phyloP scores from a whole-genome alignment of 2,329 filamentous ascomycete genomes.

The Basipetospora sp. region DNA sequence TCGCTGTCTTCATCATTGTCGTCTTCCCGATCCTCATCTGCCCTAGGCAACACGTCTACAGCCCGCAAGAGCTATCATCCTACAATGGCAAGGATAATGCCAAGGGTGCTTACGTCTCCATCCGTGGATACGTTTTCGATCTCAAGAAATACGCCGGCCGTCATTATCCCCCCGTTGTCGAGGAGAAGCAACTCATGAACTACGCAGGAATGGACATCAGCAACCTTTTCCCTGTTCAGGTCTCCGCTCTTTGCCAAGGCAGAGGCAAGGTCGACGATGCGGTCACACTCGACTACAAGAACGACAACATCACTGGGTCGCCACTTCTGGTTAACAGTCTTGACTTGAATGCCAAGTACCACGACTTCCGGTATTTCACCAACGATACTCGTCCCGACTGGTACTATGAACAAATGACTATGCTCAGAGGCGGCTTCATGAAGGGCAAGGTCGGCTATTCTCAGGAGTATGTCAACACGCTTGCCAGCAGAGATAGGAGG shows the following conservation, averaged over 20 bases:
- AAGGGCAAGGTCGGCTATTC: conserved; percentile 83
- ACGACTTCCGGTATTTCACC: conserved; percentile 78
- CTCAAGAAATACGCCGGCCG: conserved; percentile 55
- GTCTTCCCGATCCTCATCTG: conserved; percentile 79
- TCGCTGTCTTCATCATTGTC: conserved; percentile 79
- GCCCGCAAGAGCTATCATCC: conserved; percentile 55
- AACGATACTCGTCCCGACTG: conserved; percentile 77
- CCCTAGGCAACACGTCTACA: conserved; percentile 79
- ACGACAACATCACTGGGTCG: conserved; percentile 57
- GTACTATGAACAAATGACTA: conserved; percentile 79
- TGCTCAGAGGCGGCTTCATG: conserved; percentile 62
- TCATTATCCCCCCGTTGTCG: conserved; percentile 60
- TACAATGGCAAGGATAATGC: conserved; percentile 57
- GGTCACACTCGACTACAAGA: conserved; percentile 74
- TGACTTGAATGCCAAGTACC: conserved; percentile 66
- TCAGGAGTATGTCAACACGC: conserved; percentile 55
- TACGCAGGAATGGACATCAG: conserved; percentile 86
- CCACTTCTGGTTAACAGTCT: conserved; percentile 47
- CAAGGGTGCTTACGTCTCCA: conserved; percentile 53
- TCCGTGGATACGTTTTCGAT: conserved; percentile 82
- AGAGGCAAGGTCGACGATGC: conserved; percentile 48
- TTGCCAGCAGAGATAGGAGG: conserved; percentile 37
- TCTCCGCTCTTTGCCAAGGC: conserved; percentile 79
- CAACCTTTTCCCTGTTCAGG: conserved; percentile 79
- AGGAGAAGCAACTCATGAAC: conserved; percentile 48